Evolutionary conservation across 441 rosid genomes (phyloP), one percentile per base, ranked within the genome.

Genomic region (Rhodomyrtus psidioides): DNA sequence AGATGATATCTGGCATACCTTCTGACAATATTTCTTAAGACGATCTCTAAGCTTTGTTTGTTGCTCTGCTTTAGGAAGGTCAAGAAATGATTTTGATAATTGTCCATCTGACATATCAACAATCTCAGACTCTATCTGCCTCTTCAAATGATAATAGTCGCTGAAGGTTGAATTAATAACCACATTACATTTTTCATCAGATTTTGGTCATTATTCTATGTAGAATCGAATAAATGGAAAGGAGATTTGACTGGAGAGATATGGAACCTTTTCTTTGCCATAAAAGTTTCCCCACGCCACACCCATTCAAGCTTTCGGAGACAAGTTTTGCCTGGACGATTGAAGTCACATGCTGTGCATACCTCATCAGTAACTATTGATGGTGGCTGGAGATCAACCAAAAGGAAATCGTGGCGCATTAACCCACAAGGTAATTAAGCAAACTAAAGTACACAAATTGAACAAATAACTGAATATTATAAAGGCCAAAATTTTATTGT

Each of bases 261-360:
- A 81, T 14, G 75, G 87, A 82, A 97, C 99, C 98, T 98, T 93
- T 89, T 96, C 91, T 95, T 95, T 83, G 96, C 99, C 96, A 83
- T 94, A 91, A 90, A 98, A 88, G 88, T 92, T 91, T 96, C 99
- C 88, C 99, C 99, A 85, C 99, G 99, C 99, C 99, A 98, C 88
- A 95, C 98, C 99, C 99, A 98, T 91, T 98, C 99, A 91, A 98
- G 99, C 89, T 92, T 96, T 74, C 99, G 91, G 55, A 96, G 98
- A 91, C 99, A 98, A 81, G 95, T 95, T 93, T 95, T 98, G 70
- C 92, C 99, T 13, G 98, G 99, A 86, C 94, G 98, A 91, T 96
- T 96, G 93, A 98, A 98, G 91, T 98, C 99, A 89, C 99, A 98
- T 88, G 99, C 98, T 86, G 99, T 95, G 89, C 99, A 98, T 85